These are phyloP conservation scores for Lasiodiplodia hormozganensis DNA, from an alignment of 2,329 filamentous ascomycete genomes.

Conservation along the genomic window DNA sequence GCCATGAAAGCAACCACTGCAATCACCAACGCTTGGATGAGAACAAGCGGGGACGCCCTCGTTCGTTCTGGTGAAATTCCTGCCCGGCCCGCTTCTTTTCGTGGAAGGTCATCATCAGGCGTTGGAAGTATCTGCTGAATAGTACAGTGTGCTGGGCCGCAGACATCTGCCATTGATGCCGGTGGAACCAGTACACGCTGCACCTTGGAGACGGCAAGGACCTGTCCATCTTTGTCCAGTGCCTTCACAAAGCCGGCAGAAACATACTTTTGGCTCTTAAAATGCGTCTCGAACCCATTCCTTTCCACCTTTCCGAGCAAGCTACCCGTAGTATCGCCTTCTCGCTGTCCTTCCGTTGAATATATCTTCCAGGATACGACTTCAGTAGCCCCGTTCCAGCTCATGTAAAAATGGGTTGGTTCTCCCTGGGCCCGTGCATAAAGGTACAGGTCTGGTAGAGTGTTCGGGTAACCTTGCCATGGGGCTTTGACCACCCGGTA, in stretches of 20 bases:
- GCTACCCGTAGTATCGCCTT: too few species aligned
- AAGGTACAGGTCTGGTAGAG: neutral
- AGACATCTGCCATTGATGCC: neutral
- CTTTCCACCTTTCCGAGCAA: neutral
- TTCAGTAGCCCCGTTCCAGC: conserved; percentile 8
- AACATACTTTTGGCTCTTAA: neutral
- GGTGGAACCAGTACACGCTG: neutral
- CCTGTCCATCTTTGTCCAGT: neutral
- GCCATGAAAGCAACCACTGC: neutral
- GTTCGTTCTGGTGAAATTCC: neutral
- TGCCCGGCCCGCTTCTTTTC: neutral
- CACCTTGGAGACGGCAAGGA: neutral
- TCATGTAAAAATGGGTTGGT: neutral
- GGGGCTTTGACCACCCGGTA: neutral
- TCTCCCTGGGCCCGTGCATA: neutral
- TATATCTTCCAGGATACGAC: neutral
- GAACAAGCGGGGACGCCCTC: neutral
- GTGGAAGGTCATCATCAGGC: neutral
- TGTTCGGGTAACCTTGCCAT: neutral
- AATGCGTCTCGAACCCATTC: conserved; percentile 1
- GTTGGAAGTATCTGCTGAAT: neutral
- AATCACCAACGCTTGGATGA: neutral
- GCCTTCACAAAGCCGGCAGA: neutral
- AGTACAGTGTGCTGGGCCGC: neutral
- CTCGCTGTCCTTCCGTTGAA: neutral